Evolutionary conservation across 2,329 filamentous ascomycete species (phyloP).

Genomic region (Rhynchosporium agropyri): DNA sequence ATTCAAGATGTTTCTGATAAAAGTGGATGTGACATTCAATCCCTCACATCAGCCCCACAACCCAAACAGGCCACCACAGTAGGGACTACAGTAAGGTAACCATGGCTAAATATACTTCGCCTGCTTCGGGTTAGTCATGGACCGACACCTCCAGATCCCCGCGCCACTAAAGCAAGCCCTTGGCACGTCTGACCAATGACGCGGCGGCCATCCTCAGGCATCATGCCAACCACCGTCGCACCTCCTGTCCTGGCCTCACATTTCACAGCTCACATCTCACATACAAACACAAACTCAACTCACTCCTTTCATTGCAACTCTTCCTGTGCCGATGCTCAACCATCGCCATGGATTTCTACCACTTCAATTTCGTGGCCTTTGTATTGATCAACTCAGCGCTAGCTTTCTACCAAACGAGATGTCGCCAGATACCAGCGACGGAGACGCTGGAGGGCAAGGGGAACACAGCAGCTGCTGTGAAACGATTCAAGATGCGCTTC

Average conservation of each 20-base stretch:
- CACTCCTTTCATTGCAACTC: not conserved
- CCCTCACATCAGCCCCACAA: slow-evolving; percentile 11
- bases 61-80: slow-evolving; percentile 4
- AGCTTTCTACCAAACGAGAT: slow-evolving; percentile 19
- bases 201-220: not conserved
- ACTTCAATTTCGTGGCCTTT: slow-evolving; percentile 29
- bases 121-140: slow-evolving; percentile 6
- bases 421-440: slow-evolving; percentile 11
- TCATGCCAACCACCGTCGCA: not conserved
- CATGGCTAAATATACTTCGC: slow-evolving; percentile 8
- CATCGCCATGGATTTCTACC: slow-evolving; percentile 33
- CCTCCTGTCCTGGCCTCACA: not conserved
- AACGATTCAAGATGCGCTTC: slow-evolving; percentile 40
- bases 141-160: not conserved
- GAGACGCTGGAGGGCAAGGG: slow-evolving; percentile 16
- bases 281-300: not conserved
- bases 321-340: slow-evolving; percentile 5
- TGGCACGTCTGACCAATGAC: slow-evolving; percentile 5
- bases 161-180: not conserved
- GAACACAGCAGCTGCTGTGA: slow-evolving; percentile 21
- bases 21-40: not conserved
- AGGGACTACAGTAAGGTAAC: not conserved
- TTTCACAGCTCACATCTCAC: not conserved
- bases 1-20: not conserved
- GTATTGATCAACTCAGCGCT: slow-evolving; percentile 28